Conservation (phyloP, 2,329 filamentous ascomycete genomes). For the Sporothrix mexicana region DNA sequence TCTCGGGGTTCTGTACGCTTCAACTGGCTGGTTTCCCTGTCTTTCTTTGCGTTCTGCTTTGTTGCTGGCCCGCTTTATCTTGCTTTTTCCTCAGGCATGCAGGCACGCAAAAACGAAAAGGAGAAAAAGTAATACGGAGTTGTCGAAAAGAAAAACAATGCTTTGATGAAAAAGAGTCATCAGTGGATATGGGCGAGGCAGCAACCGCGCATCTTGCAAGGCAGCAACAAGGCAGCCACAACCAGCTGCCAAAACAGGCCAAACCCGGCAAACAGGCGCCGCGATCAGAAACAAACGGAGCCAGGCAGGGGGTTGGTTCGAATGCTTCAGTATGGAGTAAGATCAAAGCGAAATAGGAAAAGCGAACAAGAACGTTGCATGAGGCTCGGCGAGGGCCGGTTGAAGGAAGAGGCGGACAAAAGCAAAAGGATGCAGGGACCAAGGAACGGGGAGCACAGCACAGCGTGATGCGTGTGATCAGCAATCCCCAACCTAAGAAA, state of each 20-base stretch:
- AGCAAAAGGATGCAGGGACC: constrained; percentile 14
- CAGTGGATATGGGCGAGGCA: constrained; percentile 29
- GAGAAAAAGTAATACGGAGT: background rate
- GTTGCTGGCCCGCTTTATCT: constrained; percentile 17
- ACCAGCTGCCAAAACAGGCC: background rate
- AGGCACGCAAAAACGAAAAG: constrained; percentile 7
- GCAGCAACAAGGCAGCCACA: constrained; percentile 32
- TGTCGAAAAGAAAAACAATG: background rate
- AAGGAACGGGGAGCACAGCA: background rate
- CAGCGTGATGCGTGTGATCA: no score
- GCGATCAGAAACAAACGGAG: background rate
- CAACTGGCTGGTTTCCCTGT: background rate
- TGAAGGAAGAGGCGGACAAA: background rate
- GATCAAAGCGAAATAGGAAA: background rate
- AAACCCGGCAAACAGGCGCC: background rate
- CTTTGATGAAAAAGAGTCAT: constrained; percentile 25
- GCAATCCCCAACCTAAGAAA: background rate
- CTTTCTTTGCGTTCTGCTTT: no score
- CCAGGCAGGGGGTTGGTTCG: background rate
- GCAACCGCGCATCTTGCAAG: constrained; percentile 26
- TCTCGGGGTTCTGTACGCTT: constrained; percentile 13
- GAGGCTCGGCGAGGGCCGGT: constrained; percentile 27
- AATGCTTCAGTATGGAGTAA: background rate
- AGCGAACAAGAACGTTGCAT: constrained; percentile 26
- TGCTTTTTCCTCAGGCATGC: constrained; percentile 9